phyloP scores from a whole-genome alignment of 108 stramenopile genomes.

The Conticribra guillardii region DNA sequence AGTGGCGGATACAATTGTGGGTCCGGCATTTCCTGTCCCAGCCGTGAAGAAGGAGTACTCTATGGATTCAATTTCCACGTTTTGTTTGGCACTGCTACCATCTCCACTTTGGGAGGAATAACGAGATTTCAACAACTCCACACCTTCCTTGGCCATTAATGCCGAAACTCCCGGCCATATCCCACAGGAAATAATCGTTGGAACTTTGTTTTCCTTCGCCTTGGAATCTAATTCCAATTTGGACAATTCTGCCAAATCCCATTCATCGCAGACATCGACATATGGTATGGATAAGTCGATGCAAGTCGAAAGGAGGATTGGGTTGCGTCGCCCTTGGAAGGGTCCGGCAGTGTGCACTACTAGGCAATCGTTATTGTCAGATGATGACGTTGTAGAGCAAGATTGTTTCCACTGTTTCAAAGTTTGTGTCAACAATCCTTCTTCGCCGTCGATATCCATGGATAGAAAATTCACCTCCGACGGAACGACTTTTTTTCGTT shows the following conservation, averaged over 20 bases:
- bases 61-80: slow-evolving; percentile 39
- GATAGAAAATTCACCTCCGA: slow-evolving; percentile 39
- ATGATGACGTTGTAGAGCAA: neutral
- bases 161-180: slow-evolving; percentile 67
- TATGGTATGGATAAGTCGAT: slow-evolving; percentile 61
- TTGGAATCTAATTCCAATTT: slow-evolving; percentile 38
- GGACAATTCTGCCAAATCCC: slow-evolving; percentile 65
- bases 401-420: slow-evolving; percentile 13
- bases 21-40: slow-evolving; percentile 83
- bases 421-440: neutral
- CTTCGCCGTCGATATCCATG: slow-evolving; percentile 43
- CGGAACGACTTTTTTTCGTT: slow-evolving; percentile 44
- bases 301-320: slow-evolving; percentile 59
- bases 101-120: no score
- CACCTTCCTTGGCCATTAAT: slow-evolving; percentile 50
- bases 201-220: slow-evolving; percentile 43
- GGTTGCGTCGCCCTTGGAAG: slow-evolving; percentile 71
- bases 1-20: slow-evolving; percentile 82
- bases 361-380: slow-evolving; percentile 22
- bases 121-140: slow-evolving; percentile 31
- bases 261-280: slow-evolving; percentile 90
- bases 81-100: neutral
- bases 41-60: slow-evolving; percentile 85
- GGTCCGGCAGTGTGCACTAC: slow-evolving; percentile 89
- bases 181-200: slow-evolving; percentile 58